These are phyloP conservation scores for Castanea sativa DNA, from an alignment of 306 rosid genomes.

Conservation along the genomic window DNA sequence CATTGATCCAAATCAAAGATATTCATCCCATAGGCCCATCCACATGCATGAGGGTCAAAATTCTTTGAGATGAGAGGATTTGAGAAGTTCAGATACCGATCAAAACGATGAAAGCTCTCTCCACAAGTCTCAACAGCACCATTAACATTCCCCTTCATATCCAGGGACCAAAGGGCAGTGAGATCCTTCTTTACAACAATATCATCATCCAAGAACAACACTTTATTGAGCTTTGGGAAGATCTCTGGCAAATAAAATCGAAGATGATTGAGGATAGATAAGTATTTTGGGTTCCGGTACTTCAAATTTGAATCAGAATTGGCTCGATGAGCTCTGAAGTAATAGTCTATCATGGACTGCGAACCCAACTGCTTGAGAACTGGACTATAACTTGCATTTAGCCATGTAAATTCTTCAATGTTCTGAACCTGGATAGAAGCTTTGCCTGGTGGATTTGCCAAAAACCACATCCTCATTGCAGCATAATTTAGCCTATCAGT, in stretches of 20 bases:
- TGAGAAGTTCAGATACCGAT: slow-evolving; percentile 92
- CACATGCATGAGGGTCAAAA: slow-evolving; percentile 92
- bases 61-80: slow-evolving; percentile 86
- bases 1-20: slow-evolving; percentile 86
- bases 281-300: slow-evolving; percentile 89
- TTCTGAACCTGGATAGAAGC: slow-evolving; percentile 86
- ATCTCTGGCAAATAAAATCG: slow-evolving; percentile 97
- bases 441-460: slow-evolving; percentile 76
- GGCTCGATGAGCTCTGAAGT: slow-evolving; percentile 81
- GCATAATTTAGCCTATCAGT: slow-evolving; percentile 93
- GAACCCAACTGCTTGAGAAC: slow-evolving; percentile 93
- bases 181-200: slow-evolving; percentile 93
- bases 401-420: slow-evolving; percentile 90
- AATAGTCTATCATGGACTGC: slow-evolving; percentile 81
- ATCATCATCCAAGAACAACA: slow-evolving; percentile 92
- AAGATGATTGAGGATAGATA: slow-evolving; percentile 94
- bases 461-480: slow-evolving; percentile 99
- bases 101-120: slow-evolving; percentile 93
- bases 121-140: slow-evolving; percentile 99
- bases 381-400: slow-evolving; percentile 95
- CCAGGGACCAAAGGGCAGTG: slow-evolving; percentile 75
- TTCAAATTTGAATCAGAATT: slow-evolving; percentile 84
- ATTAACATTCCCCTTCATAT: slow-evolving; percentile 87
- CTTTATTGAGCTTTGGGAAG: slow-evolving; percentile 89
- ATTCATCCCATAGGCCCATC: slow-evolving; percentile 99